Base-by-base conservation (phyloP, 352 stramenopile species). In the Phytophthora vignae region DNA sequence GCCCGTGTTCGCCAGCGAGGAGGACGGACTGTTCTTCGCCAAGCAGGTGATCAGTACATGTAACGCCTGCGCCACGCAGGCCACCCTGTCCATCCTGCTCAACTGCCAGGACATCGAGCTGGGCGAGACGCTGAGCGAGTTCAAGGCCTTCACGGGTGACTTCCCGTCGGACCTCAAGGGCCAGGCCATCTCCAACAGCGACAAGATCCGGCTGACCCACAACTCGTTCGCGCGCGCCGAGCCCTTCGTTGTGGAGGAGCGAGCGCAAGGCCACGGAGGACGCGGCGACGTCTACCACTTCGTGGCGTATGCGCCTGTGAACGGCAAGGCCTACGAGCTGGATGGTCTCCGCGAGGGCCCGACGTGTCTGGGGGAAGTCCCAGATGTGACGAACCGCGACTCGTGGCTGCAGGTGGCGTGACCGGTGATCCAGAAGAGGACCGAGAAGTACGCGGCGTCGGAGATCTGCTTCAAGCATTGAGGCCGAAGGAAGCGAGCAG, bases 231-330 rank as follows among this genome's bases (percentile, higher is more conserved):
- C 88, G 29, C 76, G 88, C 4, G 77, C 89, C 6, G 90, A 97
- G 64, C 87, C 87, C 3, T 97, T 97, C 38, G 82, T 96, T 4
- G 75, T 93, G 42, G 85, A 95, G n/a, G 82, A 93, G 64, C 70
- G 84, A n/a, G n/a, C n/a, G n/a, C 40, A 92, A 90, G 52, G 81
- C 77, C 27, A 93, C 90, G 27, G 71, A 74, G n/a, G 83, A 97
- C 56, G 93, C n/a, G n/a, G 98, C 68, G 96, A 99, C 55, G 96
- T 98, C 19, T 99, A 98, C 79, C 97, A 99, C 76, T 99, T 99
- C 83, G 89, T 99, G n/a, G 95, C 97, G 15, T 99, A 98, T 72
- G 86, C 98, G 38, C 93, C 93, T 0, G 78, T 92, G 27, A 83
- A 95, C 73, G 91, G 89, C 31, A 90, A 83, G 38, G 91, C 99